Evolutionary conservation across 2,329 filamentous ascomycete genomes (phyloP), one percentile per base, ranked within the genome.

Genomic region (Colletotrichum sp.): DNA sequence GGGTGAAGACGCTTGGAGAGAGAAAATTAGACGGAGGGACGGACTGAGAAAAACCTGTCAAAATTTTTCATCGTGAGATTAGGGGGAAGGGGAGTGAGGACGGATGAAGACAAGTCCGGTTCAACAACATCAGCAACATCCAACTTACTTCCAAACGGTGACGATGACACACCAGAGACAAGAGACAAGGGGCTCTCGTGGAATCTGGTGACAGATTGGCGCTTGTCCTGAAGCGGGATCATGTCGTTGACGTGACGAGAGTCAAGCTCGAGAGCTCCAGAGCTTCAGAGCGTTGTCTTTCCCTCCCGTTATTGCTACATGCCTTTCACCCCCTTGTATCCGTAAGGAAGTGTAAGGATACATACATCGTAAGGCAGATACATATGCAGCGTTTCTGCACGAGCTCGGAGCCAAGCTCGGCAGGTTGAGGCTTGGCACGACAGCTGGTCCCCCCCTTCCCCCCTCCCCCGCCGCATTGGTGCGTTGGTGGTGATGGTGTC

Each of bases 371-470:
- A 21, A 62, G 55, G 21, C 65, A 39, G 36, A 39, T 44, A 10
- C 12, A 69, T 73, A 69, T 73, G 73, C 73, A 73, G 73, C n/a
- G 18, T 55, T 64, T 67, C 69, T 76, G 70, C 73, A 73, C 39
- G 73, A 73, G 73, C 64, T 76, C 73, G 73, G 73, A 32, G 73
- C 73, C 73, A 73, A 76, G 73, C 73, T 76, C 73, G 73, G 73
- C 73, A 76, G 64, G 57, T 65, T 69, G 64, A 65, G 57, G 39
- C 73, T 76, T 76, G 73, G 73, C 73, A 26, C 44, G 57, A 69
- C 57, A 73, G 44, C 70, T 68, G 69, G 57, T 32, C 26, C 63
- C 39, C 21, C 39, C 68, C 34, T 21, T n/a, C n/a, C 57, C 39
- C 15, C 68, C 72, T 59, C 52, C 68, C 64, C 44, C 64, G 70